phyloP scores from a whole-genome alignment of 345 rosid genomes.

The Cardamine chenopodiifolia region DNA sequence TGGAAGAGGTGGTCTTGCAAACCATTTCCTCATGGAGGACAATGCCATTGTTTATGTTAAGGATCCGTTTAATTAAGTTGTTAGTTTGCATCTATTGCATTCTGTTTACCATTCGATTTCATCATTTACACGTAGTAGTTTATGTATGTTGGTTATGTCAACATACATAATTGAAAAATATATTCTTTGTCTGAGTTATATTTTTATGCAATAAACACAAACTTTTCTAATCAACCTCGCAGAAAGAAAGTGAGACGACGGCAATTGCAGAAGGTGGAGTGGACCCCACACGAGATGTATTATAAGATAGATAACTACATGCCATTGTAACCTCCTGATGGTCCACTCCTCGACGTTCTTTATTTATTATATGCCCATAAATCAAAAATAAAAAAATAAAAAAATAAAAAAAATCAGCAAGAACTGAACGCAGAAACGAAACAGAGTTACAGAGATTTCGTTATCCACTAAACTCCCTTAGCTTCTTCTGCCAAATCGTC shows the following conservation, averaged over 20 bases:
- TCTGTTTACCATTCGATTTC: not conserved
- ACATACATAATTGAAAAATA: not conserved
- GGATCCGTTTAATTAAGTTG: not conserved
- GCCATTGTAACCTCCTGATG: not conserved
- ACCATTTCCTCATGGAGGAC: slow-evolving; percentile 5
- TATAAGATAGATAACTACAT: not conserved
- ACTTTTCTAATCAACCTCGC: not conserved
- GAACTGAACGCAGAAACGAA: slow-evolving; percentile 24
- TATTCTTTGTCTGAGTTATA: not conserved
- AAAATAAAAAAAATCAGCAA: slow-evolving; percentile 31
- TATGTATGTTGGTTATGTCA: slow-evolving; percentile 1
- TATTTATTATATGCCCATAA: not conserved
- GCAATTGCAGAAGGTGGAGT: not conserved
- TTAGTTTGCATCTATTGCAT: not conserved
- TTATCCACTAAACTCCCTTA: slow-evolving; percentile 50
- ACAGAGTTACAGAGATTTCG: slow-evolving; percentile 51
- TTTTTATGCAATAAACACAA: not conserved
- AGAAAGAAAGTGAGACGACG: not conserved
- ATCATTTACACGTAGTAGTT: not conserved
- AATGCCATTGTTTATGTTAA: slow-evolving; percentile 21
- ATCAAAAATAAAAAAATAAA: not conserved
- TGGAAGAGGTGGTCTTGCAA: slow-evolving; percentile 28
- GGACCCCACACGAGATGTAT: not conserved
- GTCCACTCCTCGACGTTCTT: slow-evolving; percentile 11
- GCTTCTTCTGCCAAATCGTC: slow-evolving; percentile 27